These are phyloP conservation scores for Podaxis rugospora DNA, from an alignment of 768 basidiomycete genomes.

Conservation along the genomic window DNA sequence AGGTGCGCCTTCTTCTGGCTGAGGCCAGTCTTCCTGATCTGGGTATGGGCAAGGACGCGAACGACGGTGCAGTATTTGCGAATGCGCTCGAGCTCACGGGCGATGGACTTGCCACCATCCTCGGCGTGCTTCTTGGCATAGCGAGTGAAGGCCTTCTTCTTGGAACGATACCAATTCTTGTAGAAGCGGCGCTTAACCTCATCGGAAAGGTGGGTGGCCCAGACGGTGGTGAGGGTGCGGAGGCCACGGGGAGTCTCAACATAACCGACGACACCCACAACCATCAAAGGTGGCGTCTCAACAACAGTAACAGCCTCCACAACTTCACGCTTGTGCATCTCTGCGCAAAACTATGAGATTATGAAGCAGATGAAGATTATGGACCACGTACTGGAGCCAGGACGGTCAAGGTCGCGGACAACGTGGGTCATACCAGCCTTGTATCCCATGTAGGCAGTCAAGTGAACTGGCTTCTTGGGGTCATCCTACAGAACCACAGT, in stretches of 20 bases:
- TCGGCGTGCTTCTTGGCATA: conserved; percentile 99
- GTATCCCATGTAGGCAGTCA: conserved; percentile 98
- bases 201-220: conserved; percentile 97
- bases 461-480: conserved; percentile 97
- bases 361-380: not conserved
- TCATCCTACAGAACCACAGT: conserved; percentile 67
- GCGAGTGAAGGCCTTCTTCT: conserved; percentile 99
- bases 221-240: conserved; percentile 97
- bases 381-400: conserved; percentile 86
- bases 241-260: conserved; percentile 99
- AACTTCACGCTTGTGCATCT: conserved; percentile 99
- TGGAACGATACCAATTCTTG: conserved; percentile 99
- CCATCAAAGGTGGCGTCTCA: conserved; percentile 95
- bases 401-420: conserved; percentile 98
- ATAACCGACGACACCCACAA: conserved; percentile 98
- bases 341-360: conserved; percentile 35
- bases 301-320: conserved; percentile 96
- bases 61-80: conserved; percentile 99
- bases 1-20: conserved; percentile 99
- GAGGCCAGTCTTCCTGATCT: conserved; percentile 96
- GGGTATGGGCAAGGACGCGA: conserved; percentile 98
- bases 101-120: conserved; percentile 85
- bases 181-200: conserved; percentile 99
- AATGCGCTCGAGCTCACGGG: conserved; percentile 97
- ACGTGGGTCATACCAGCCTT: conserved; percentile 99